Percentiles rank a stretch among this genome's conserved stretches.
Evolutionary conservation across 495 filamentous ascomycete genomes (phyloP).

Genomic region (Annulohypoxylon maeteangense): DNA sequence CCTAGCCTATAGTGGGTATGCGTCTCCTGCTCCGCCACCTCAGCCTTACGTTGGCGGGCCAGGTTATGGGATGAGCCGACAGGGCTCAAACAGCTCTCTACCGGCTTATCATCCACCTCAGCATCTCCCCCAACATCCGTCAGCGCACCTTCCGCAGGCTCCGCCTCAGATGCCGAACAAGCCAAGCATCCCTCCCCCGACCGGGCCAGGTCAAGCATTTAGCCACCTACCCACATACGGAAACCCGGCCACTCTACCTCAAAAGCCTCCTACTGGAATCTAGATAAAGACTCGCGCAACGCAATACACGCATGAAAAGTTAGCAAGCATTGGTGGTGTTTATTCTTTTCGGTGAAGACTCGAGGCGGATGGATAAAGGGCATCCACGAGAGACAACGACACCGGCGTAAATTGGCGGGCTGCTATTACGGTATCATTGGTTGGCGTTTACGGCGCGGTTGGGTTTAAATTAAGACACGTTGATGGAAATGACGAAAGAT

Average conservation of each 20-base stretch:
- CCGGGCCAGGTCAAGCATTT: conserved; percentile 51
- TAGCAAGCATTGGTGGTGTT: conserved; percentile 50
- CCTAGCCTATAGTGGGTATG: conserved; percentile 54
- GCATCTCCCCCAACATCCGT: conserved; percentile 49
- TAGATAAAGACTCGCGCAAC: conserved; percentile 39
- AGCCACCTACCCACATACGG: conserved; percentile 65
- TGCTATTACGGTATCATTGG: conserved; percentile 47
- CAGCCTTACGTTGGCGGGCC: conserved; percentile 50
- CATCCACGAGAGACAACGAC: conserved; percentile 41
- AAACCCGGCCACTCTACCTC: conserved; percentile 65
- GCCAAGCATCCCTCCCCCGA: conserved; percentile 48
- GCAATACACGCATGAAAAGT: conserved; percentile 43
- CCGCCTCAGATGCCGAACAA: conserved; percentile 53
- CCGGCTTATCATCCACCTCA: conserved; percentile 55
- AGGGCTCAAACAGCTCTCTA: conserved; percentile 64
- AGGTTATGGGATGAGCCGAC: conserved; percentile 64
- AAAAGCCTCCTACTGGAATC: conserved; percentile 62
- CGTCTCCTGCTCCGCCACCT: conserved; percentile 53
- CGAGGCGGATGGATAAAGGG: conserved; percentile 46
- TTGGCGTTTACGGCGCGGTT: conserved; percentile 44
- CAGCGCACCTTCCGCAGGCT: conserved; percentile 40
- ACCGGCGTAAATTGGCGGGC: conserved; percentile 46
- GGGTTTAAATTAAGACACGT: conserved; percentile 17
- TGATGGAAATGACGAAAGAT: conserved; percentile 13
- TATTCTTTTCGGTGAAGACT: conserved; percentile 43